Conservation (phyloP, 192 early-diverging fungal genomes). For the Blastocladiella britannica region DNA sequence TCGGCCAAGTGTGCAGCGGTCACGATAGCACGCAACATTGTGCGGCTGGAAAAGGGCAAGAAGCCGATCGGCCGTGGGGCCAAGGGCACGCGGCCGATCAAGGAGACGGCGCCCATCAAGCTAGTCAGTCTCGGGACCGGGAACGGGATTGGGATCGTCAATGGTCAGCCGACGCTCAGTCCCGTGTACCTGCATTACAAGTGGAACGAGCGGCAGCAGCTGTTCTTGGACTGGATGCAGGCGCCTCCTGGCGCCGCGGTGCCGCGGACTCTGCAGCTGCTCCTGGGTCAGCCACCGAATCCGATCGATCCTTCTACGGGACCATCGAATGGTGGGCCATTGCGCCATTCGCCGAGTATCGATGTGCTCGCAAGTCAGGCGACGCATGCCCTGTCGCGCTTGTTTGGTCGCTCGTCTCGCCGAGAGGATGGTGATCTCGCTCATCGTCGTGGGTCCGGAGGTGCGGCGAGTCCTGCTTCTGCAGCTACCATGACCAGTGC, state of each 20-base stretch:
- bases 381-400: too few relatives aligned
- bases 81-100: not conserved
- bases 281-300: not conserved
- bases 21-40: not conserved
- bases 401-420: too few relatives aligned
- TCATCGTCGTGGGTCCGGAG: too few relatives aligned
- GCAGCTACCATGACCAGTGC: too few relatives aligned
- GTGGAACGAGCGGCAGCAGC: not conserved
- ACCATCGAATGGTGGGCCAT: too few relatives aligned
- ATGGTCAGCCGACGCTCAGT: not conserved
- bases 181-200: not conserved
- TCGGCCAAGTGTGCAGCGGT: not conserved
- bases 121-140: not conserved
- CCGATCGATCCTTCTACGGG: too few relatives aligned
- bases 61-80: not conserved
- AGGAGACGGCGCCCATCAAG: not conserved
- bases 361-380: too few relatives aligned
- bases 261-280: not conserved
- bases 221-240: not conserved
- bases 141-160: not conserved
- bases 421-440: too few relatives aligned
- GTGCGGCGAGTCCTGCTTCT: too few relatives aligned
- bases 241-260: not conserved
- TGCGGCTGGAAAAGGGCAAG: not conserved
- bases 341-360: too few relatives aligned